A percentile compares a stretch with the other conserved stretches of the same genome.
Conservation (phyloP, 495 filamentous ascomycete genomes). For the Xylaria venustula region DNA sequence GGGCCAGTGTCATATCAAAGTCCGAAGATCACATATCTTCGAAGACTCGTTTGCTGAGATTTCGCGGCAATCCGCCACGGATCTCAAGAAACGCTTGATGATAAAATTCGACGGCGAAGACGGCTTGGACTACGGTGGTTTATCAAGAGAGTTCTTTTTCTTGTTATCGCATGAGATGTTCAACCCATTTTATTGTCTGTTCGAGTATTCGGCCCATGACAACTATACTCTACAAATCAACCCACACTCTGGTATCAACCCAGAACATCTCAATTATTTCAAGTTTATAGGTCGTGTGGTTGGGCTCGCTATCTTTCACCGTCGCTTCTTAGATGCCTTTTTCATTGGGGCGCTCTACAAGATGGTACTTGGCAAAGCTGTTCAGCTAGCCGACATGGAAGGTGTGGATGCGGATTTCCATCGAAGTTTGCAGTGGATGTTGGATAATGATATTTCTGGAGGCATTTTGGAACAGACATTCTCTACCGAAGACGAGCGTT, state of each 20-base stretch:
- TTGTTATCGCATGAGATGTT: slow-evolving; percentile 99
- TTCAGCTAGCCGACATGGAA: slow-evolving; percentile 94
- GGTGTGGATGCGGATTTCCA: slow-evolving; percentile 98
- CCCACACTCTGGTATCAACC: slow-evolving; percentile 98
- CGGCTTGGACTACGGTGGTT: slow-evolving; percentile 94
- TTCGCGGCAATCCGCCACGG: slow-evolving; percentile 92
- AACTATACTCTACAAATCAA: slow-evolving; percentile 99
- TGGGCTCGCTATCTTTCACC: slow-evolving; percentile 96
- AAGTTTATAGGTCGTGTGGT: slow-evolving; percentile 99
- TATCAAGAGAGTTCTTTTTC: slow-evolving; percentile 99
- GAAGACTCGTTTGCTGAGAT: slow-evolving; percentile 99
- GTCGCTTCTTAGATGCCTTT: slow-evolving; percentile 96
- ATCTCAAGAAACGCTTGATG: slow-evolving; percentile 97
- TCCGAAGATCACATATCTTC: slow-evolving; percentile 93
- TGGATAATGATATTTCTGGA: slow-evolving; percentile 92
- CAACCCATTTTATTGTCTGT: slow-evolving; percentile 99
- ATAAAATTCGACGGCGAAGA: slow-evolving; percentile 99
- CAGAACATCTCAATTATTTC: slow-evolving; percentile 99
- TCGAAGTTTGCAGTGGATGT: slow-evolving; percentile 89
- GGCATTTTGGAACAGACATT: slow-evolving; percentile 92
- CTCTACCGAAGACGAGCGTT: slow-evolving; percentile 94
- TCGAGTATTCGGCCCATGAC: slow-evolving; percentile 99
- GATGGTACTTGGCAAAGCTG: slow-evolving; percentile 96
- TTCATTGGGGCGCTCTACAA: slow-evolving; percentile 99
- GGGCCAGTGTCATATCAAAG: slow-evolving; percentile 97